Evolutionary conservation across 2,329 filamentous ascomycete genomes (phyloP).

Genomic region (Talaromyces islandicus): DNA sequence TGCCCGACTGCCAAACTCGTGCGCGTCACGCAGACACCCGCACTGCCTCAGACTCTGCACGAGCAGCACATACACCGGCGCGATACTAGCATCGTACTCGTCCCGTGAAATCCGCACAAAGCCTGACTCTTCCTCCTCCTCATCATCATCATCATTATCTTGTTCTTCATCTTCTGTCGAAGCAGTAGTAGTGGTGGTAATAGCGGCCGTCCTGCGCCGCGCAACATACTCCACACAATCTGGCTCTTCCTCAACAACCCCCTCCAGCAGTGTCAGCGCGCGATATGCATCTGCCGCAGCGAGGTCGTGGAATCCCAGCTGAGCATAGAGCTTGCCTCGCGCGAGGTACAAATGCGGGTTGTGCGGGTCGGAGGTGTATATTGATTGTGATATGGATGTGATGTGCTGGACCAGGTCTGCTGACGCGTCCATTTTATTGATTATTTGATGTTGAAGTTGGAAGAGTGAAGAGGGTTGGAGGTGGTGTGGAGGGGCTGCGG

Average conservation of each 20-base stretch:
- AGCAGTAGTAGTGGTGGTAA: constrained; percentile 7
- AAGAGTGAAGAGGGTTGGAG: background rate
- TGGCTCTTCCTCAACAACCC: constrained; percentile 53
- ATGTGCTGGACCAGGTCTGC: background rate
- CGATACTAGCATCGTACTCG: constrained; percentile 30
- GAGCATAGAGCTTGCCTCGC: constrained; percentile 64
- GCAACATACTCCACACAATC: constrained; percentile 81
- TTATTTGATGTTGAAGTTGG: background rate
- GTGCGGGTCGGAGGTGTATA: constrained; percentile 27
- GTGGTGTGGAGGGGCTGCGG: background rate
- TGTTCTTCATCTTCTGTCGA: constrained; percentile 12
- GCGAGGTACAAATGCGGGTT: constrained; percentile 35
- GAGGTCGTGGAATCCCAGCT: constrained; percentile 81
- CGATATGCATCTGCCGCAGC: constrained; percentile 86
- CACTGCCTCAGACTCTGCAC: constrained; percentile 31
- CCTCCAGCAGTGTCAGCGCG: constrained; percentile 79
- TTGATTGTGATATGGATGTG: background rate
- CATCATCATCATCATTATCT: constrained; percentile 27
- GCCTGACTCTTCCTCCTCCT: constrained; percentile 38
- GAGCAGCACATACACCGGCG: constrained; percentile 30
- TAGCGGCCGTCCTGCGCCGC: constrained; percentile 27
- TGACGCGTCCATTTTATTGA: background rate
- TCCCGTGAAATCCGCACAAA: constrained; percentile 24
- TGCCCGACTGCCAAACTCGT: constrained; percentile 32
- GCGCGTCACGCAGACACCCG: constrained; percentile 37